Conservation (phyloP, 2,329 filamentous ascomycete species). For the Exutisphaerella laricina region DNA sequence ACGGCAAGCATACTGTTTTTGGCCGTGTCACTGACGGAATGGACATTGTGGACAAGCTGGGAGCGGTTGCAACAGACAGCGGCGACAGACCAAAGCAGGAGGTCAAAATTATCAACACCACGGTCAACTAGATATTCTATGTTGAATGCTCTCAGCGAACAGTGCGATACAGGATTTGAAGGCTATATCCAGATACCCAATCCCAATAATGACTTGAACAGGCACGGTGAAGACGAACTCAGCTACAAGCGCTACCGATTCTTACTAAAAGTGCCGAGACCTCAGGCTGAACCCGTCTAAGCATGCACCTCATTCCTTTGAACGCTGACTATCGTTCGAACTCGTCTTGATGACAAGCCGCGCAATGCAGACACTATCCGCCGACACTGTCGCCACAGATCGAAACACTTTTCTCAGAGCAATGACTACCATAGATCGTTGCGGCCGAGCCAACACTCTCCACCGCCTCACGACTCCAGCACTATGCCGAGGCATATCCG, state of each 20-base stretch:
- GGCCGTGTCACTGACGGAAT: slow-evolving; percentile 83
- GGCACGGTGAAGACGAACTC: neutral
- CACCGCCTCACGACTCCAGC: no score
- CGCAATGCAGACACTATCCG: neutral
- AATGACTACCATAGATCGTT: no score
- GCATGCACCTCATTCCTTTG: no score
- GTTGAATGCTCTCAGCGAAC: neutral
- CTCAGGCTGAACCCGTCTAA: no score
- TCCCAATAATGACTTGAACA: neutral
- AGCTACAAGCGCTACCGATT: no score
- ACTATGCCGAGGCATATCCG: neutral
- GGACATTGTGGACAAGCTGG: slow-evolving; percentile 87
- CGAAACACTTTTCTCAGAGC: neutral
- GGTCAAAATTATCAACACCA: slow-evolving; percentile 58
- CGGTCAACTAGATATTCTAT: slow-evolving; percentile 18
- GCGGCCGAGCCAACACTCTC: no score
- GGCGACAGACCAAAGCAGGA: slow-evolving; percentile 77
- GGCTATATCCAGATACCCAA: no score
- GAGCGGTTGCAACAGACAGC: slow-evolving; percentile 70
- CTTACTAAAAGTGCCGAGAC: no score
- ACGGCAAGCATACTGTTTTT: slow-evolving; percentile 92
- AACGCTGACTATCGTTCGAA: no score
- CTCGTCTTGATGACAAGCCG: no score
- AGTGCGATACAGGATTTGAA: no score
- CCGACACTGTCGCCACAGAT: neutral